Evolutionary conservation across 441 rosid genomes (phyloP), one percentile per base, ranked within the genome.

Genomic region (Dalechampia spathulata): DNA sequence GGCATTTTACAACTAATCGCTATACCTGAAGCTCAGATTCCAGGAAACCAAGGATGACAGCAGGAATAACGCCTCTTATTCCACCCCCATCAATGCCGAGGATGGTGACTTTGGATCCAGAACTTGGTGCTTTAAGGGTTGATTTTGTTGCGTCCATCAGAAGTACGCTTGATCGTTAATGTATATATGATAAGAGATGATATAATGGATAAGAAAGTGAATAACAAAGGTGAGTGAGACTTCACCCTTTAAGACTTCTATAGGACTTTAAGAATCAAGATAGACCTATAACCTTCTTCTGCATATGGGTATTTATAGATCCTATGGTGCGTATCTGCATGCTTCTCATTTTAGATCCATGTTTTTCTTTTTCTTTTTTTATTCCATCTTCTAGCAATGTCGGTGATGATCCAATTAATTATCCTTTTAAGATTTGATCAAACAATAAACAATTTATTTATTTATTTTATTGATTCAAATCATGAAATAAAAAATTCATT

Each of bases 1-100:
- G n/a, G n/a, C n/a, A n/a, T n/a, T n/a, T n/a, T n/a, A n/a, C n/a
- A n/a, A n/a, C n/a, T n/a, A n/a, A n/a, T n/a, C n/a, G n/a, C n/a
- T n/a, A 30, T 30, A 71, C 76, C 76, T 75, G 72, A 71, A 71
- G 74, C 57, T 65, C 61, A 15, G 79, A 64, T 62, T 75, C 76
- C 3, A 68, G 70, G 57, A 62, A 74, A 25, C 42, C 37, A 27
- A 71, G 64, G 25, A 75, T 62, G 11, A 68, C 65, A 21, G 61
- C 60, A 7, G 65, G 55, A 16, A 75, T 68, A 44, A 75, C 30
- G 17, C 79, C 79, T 60, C 74, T 50, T 15, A 75, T 60, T 15
- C 72, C 76, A 25, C 79, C 79, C 1, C 72, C 70, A 39, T 72
- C 74, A 8, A 75, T 62, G 22, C 70, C 49, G 38, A 74, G 65